Evolutionary conservation across 2,329 filamentous ascomycete genomes (phyloP), one percentile per base, ranked within the genome.

Genomic region (Fusarium siculi): DNA sequence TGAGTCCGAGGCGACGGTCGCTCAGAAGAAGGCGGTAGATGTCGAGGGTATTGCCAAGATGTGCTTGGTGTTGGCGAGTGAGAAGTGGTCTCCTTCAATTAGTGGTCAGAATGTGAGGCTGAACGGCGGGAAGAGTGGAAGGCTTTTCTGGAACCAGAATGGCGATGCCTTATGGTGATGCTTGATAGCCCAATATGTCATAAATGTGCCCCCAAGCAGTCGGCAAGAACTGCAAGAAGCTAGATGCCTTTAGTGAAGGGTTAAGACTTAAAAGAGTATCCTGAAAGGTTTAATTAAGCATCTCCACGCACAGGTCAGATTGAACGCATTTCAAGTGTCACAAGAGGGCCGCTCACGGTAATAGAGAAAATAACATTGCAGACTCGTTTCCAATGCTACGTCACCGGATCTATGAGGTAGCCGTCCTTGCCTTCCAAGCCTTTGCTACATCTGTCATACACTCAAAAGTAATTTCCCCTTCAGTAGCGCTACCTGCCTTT

Each of bases 311-410:
- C 4, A 12, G 5, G 4, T 3, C 15, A n/a, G 15, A 18, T 23
- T 18, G 4, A 18, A 14, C 1, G 15, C 15, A 3, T 19, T 30
- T 1, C 10, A 50, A 18, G 7, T 18, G 21, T 2, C 7, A 9
- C 10, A 19, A 18, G 12, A 21, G 8, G 1, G 5, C 4, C 8
- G 8, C 8, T 5, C 5, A 15, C 2, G 2, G 9, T 16, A 0
- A 23, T 9, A 19, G 0, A 19, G 2, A 14, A 36, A 19, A 21
- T 0, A 4, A 21, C 0, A 21, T 11, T 11, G 3, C 0, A 25
- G 0, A 1, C 15, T 2, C 4, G 21, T 21, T 11, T 1, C 2
- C 0, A 21, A 37, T 2, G 0, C 2, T 15, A 15, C 0, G 2
- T 6, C 16, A 12, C 7, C 2, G 9, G 3, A 37, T n/a, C 10